Evolutionary conservation across 202 grass and related monocot species (phyloP), one percentile per base, ranked within the genome.

Genomic region (Setaria viridis): DNA sequence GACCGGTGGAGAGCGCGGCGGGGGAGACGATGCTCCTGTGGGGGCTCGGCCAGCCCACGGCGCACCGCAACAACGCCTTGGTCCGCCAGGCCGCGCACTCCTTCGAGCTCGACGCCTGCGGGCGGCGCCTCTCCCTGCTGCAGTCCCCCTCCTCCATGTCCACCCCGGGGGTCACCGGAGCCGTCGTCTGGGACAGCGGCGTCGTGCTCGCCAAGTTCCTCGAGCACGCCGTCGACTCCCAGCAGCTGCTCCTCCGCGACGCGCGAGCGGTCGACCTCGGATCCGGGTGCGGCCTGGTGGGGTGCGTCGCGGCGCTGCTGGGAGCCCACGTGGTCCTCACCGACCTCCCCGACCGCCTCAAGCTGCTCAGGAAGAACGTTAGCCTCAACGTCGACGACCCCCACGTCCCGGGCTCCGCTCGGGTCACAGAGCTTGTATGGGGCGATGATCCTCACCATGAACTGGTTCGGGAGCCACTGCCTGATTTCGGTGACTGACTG

Each of bases 121-220:
- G 87, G 17, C 91, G 86, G 3, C 88, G 76, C 71, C 75, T 99
- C 49, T 80, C 84, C 19, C 86, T 95, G 56, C 88, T 90, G 88
- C 93, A 95, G 80, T 95, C 91, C 16, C 93, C 96, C 7, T 99
- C 91, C 48, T 91, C 88, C 82, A 94, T 92, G 90, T 48, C 84
- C n/a, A 84, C 87, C 0, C 92, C 91, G 0, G 96, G 93, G 6
- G 93, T 95, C 35, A 95, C 93, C 2, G 93, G 93, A 29, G 93
- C 93, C 7, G 91, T 98, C 14, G 89, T 98, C 16, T 98, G 93
- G 96, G 96, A 98, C 84, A 95, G 93, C 79, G 90, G 83, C 34
- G 84, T 95, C 60, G 88, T 93, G 62, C 90, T 95, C 19, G 90
- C 89, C 56, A 95, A 95, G 88, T 93, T 95, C 86, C 70, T 95